Conservation (phyloP, 2,329 filamentous ascomycete species). For the Aureobasidium sp. region DNA sequence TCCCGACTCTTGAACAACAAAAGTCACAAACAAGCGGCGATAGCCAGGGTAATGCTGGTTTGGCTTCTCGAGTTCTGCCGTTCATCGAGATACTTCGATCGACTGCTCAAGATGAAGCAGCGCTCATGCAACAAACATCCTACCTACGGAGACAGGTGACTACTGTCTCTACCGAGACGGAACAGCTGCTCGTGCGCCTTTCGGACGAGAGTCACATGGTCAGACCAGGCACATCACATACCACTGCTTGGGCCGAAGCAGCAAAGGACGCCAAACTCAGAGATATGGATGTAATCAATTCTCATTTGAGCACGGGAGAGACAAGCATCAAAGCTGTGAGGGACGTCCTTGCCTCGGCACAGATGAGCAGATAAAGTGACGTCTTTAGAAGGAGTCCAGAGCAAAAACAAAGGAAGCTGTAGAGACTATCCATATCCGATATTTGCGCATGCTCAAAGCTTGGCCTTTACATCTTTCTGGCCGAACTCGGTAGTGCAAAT, state of each 20-base stretch:
- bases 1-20: neutral
- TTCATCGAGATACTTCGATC: conserved; percentile 22
- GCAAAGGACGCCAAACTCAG: neutral
- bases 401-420: no score
- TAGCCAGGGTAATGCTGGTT: neutral
- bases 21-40: neutral
- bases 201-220: conserved; percentile 33
- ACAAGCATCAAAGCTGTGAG: neutral
- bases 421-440: no score
- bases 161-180: conserved; percentile 22
- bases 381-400: no score
- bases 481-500: conserved; percentile 31
- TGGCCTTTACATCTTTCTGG: neutral
- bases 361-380: neutral
- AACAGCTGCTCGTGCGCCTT: conserved; percentile 24
- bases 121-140: conserved; percentile 24
- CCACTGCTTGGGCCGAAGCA: conserved; percentile 4
- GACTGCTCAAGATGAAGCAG: conserved; percentile 21
- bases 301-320: neutral
- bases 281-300: neutral
- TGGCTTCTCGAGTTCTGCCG: conserved; percentile 22
- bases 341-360: neutral
- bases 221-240: conserved; percentile 12
- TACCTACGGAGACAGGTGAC: conserved; percentile 25
- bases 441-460: neutral